Evolutionary conservation across 805 yeast species (phyloP).

Genomic region (Lipomyces oligophaga): DNA sequence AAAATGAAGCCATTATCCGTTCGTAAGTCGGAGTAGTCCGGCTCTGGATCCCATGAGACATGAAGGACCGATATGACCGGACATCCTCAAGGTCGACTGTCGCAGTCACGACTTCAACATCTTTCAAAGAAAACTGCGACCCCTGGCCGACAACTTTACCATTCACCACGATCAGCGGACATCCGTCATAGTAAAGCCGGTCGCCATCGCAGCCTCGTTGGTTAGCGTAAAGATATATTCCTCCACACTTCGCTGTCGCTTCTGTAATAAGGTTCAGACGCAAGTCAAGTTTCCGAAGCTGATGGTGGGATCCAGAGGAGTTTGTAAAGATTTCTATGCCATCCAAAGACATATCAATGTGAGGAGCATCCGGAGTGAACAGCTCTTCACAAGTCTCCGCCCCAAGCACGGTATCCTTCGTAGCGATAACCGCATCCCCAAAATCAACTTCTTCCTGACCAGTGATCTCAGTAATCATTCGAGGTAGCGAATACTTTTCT

Average conservation of each 20-base stretch:
- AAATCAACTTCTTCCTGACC: conserved; percentile 67
- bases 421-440: conserved; percentile 87
- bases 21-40: conserved; percentile 42
- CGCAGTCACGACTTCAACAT: conserved; percentile 94
- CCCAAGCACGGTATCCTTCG: conserved; percentile 87
- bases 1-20: conserved; percentile 51
- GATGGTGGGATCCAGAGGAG: conserved; percentile 97
- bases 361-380: conserved; percentile 95
- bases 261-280: conserved; percentile 81
- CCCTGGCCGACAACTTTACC: conserved; percentile 93
- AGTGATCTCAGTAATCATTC: conserved; percentile 58
- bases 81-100: conserved; percentile 92
- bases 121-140: conserved; percentile 79
- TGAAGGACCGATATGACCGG: conserved; percentile 68
- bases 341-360: conserved; percentile 82
- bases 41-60: conserved; percentile 75
- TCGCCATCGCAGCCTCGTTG: conserved; percentile 99
- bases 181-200: conserved; percentile 92
- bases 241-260: conserved; percentile 96
- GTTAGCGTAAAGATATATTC: conserved; percentile 86
- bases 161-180: conserved; percentile 89
- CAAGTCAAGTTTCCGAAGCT: conserved; percentile 80
- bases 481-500: conserved; percentile 72
- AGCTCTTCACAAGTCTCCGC: conserved; percentile 97
- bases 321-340: conserved; percentile 98